Evolutionary conservation across 2,329 filamentous ascomycete genomes (phyloP), one percentile per base, ranked within the genome.

Genomic region (Cercospora canescens): DNA sequence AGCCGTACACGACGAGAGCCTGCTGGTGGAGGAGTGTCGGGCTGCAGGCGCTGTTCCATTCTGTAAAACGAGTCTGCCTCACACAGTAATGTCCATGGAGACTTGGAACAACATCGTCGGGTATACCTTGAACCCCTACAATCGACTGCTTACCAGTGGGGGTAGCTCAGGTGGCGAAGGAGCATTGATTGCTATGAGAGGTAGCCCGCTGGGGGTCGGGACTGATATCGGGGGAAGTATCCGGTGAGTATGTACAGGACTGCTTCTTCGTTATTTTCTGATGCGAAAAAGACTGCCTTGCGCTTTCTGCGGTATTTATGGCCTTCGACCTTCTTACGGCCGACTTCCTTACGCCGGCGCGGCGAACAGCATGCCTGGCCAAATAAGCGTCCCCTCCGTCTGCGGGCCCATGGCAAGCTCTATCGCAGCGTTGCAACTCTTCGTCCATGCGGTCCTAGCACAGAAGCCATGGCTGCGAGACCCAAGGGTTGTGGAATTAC

Each of bases 61-160:
- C n/a, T n/a, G n/a, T n/a, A 91, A 91, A 77, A 91, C 89, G 0
- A 91, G 91, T 70, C 81, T 91, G 2, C 89, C 89, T 0, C 89
- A 87, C 1, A 87, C 87, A 12, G 88, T 90, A 70, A 90, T 91
- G 88, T 89, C 89, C 60, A 84, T 87, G 12, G 89, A 91, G 74
- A 86, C 83, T 1, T 86, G 89, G 16, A 91, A 90, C 77, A 89
- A 89, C 70, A 81, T 86, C 1, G 87, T 88, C 70, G 89, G 88
- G 8, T 68, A 72, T 12, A 79, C 76, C 2, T 74, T 87, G 24
- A 90, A 89, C 73, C 89, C 89, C 0, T 77, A 79, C 6, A 89
- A 89, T 72, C 83, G 86, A 26, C 78, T 78, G 2, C 79, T 87
- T 3, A 90, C 88, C 0, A 84, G 85, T 24, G 89, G 89, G 11